These are phyloP conservation scores for Dothideomycetes sp. DNA, from an alignment of 2,329 filamentous ascomycete genomes.

Conservation along the genomic window DNA sequence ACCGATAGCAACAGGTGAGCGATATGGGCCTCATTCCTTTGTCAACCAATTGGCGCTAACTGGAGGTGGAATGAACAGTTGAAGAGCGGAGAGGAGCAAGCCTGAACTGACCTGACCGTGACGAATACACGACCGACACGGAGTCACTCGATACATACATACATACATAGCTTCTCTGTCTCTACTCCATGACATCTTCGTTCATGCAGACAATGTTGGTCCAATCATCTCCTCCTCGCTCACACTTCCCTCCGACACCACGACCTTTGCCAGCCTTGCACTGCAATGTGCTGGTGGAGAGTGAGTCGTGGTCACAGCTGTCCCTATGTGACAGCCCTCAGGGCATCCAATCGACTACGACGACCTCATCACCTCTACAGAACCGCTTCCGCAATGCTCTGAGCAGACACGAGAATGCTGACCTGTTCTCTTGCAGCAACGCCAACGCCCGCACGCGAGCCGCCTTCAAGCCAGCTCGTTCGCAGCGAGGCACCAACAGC, in stretches of 20 bases:
- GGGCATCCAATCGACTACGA: constrained; percentile 3
- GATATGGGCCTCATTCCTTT: too few relatives aligned
- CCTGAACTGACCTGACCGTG: too few relatives aligned
- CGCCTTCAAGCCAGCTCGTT: constrained; percentile 80
- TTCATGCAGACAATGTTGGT: constrained; percentile 78
- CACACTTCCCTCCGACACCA: constrained; percentile 25
- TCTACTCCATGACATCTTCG: constrained; percentile 61
- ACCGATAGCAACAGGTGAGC: too few relatives aligned
- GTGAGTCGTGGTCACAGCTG: constrained; percentile 31
- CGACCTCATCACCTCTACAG: constrained; percentile 27
- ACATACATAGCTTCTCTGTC: too few relatives aligned
- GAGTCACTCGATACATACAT: too few relatives aligned
- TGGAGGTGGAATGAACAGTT: too few relatives aligned
- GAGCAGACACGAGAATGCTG: constrained; percentile 21
- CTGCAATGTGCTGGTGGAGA: constrained; percentile 33
- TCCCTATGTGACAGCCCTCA: constrained; percentile 20
- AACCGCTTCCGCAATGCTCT: constrained; percentile 19
- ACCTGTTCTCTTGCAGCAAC: constrained; percentile 32
- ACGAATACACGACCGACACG: too few relatives aligned
- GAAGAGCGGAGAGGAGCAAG: too few relatives aligned
- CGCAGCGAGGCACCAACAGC: constrained; percentile 76
- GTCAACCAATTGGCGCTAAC: too few relatives aligned
- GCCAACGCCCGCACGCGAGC: constrained; percentile 62
- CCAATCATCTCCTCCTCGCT: constrained; percentile 28
- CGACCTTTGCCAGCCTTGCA: constrained; percentile 35